A percentile compares a stretch with the other conserved stretches of the same genome.
These are phyloP conservation scores for Sporothrix inflata DNA, from an alignment of 2,329 filamentous ascomycete genomes.

Conservation along the genomic window DNA sequence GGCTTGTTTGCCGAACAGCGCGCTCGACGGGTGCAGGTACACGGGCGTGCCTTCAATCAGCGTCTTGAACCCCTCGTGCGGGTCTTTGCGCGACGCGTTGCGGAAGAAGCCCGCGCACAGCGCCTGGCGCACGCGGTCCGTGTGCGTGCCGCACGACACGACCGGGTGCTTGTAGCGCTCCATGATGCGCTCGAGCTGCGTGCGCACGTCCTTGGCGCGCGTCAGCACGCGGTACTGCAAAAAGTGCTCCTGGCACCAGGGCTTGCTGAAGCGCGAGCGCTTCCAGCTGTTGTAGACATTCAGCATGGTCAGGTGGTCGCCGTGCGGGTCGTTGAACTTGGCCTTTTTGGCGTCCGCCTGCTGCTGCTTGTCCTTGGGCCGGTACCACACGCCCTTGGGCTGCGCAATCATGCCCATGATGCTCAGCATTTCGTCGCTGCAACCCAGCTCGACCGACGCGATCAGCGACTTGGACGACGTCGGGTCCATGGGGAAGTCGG, in stretches of 20 bases:
- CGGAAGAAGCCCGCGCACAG: slow-evolving; percentile 95
- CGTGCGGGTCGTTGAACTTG: slow-evolving; percentile 94
- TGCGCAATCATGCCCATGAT: slow-evolving; percentile 95
- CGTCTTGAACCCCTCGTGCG: slow-evolving; percentile 96
- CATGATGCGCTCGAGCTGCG: slow-evolving; percentile 93
- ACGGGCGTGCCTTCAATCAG: slow-evolving; percentile 93
- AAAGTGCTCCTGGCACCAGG: slow-evolving; percentile 98
- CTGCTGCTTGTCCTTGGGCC: slow-evolving; percentile 94
- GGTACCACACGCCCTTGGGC: slow-evolving; percentile 79
- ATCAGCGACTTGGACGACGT: slow-evolving; percentile 89
- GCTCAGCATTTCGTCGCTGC: slow-evolving; percentile 89
- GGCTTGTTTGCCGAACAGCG: slow-evolving; percentile 91
- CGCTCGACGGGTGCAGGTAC: slow-evolving; percentile 88
- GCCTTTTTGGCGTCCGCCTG: slow-evolving; percentile 97
- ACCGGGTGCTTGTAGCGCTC: slow-evolving; percentile 83
- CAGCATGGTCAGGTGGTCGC: slow-evolving; percentile 90
- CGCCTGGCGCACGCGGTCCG: slow-evolving; percentile 82
- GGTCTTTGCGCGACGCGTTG: slow-evolving; percentile 91
- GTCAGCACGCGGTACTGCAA: slow-evolving; percentile 90
- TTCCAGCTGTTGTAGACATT: slow-evolving; percentile 99
- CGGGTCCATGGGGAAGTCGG: slow-evolving; percentile 97
- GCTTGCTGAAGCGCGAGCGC: slow-evolving; percentile 74
- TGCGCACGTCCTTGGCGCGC: slow-evolving; percentile 86
- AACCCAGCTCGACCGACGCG: slow-evolving; percentile 76
- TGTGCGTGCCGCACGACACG: slow-evolving; percentile 83